Conservation (phyloP, 2,329 filamentous ascomycete species). For the Monosporascus sp. region DNA sequence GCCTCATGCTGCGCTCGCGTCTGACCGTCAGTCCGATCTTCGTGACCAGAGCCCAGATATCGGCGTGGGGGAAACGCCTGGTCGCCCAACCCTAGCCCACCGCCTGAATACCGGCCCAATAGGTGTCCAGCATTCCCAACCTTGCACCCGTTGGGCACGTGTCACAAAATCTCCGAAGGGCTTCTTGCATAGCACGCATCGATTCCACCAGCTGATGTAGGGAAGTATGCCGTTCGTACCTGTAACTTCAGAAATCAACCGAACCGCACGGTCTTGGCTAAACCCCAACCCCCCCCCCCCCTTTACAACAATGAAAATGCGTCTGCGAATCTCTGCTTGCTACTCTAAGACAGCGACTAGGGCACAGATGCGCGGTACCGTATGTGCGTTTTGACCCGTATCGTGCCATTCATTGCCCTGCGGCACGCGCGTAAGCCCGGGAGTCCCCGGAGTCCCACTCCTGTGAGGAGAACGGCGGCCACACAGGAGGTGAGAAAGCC, state of each 20-base stretch:
- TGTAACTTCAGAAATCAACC: not conserved
- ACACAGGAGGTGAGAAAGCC: not conserved
- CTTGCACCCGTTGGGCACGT: constrained; percentile 15
- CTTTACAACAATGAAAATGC: not conserved
- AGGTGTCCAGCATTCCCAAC: constrained; percentile 5
- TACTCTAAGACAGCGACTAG: not conserved
- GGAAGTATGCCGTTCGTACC: not conserved
- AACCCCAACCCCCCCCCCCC: too few species aligned
- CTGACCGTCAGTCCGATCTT: not conserved
- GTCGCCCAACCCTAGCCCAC: constrained; percentile 2
- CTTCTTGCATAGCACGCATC: constrained; percentile 19
- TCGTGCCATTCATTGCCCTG: not conserved
- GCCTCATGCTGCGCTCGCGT: not conserved
- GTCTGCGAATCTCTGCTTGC: not conserved
- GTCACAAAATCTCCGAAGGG: constrained; percentile 25
- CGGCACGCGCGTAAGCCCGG: not conserved
- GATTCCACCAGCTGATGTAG: constrained; percentile 4
- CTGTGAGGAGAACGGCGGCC: not conserved
- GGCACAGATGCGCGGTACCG: not conserved
- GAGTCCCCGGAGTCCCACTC: not conserved
- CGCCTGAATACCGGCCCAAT: constrained; percentile 2
- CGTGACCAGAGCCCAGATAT: not conserved
- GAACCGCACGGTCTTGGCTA: not conserved
- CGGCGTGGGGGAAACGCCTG: not conserved
- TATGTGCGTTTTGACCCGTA: not conserved